Evolutionary conservation across 2,329 filamentous ascomycete species (phyloP).

Genomic region (Fusarium zealandicum): DNA sequence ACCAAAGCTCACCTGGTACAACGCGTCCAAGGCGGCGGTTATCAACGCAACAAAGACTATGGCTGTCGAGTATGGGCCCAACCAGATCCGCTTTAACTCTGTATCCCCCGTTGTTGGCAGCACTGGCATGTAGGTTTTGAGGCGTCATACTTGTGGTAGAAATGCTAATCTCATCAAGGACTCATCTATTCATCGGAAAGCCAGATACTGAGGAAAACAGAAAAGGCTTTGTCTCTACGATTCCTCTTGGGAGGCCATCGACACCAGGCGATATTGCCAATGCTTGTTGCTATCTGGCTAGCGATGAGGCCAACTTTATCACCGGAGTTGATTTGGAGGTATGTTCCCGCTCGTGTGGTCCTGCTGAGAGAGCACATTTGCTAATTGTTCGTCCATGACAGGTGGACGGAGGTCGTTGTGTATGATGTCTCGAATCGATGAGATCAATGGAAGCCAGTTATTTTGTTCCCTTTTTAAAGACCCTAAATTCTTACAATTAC

Average conservation of each 20-base stretch:
- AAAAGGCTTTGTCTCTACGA: slow-evolving; percentile 58
- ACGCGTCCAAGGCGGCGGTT: slow-evolving; percentile 72
- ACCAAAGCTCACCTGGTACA: slow-evolving; percentile 73
- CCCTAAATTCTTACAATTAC: too few species aligned
- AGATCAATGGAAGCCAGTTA: too few species aligned
- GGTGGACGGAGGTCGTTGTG: neutral
- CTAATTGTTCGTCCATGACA: neutral
- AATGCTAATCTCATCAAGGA: slow-evolving; percentile 3
- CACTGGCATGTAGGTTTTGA: slow-evolving; percentile 17
- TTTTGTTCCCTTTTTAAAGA: too few species aligned
- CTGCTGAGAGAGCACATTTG: neutral
- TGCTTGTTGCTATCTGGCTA: slow-evolving; percentile 73
- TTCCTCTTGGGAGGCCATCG: slow-evolving; percentile 60
- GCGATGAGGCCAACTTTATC: slow-evolving; percentile 75
- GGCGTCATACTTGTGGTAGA: neutral
- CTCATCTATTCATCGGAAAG: slow-evolving; percentile 62
- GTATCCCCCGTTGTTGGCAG: slow-evolving; percentile 73
- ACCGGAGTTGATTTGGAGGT: slow-evolving; percentile 72
- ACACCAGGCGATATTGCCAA: slow-evolving; percentile 68
- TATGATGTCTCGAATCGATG: neutral
- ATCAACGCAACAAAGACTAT: slow-evolving; percentile 65
- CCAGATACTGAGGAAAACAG: slow-evolving; percentile 68
- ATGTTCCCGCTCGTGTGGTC: neutral
- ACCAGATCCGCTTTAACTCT: slow-evolving; percentile 76
- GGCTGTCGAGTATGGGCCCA: slow-evolving; percentile 75